These are phyloP conservation scores for Colletotrichum destructivum DNA, from an alignment of 2,329 filamentous ascomycete species.

Conservation along the genomic window DNA sequence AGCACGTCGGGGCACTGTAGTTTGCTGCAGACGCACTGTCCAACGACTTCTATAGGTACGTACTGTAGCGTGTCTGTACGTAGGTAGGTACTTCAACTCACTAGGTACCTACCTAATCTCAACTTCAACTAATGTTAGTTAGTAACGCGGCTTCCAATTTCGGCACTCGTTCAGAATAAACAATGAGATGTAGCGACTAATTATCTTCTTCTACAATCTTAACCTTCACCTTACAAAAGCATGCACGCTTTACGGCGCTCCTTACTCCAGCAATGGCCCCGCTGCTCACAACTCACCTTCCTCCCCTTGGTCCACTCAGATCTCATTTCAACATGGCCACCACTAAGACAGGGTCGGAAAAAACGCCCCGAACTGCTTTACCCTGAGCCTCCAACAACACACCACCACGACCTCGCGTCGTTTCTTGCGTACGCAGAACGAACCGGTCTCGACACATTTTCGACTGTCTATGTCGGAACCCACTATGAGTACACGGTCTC, in stretches of 20 bases:
- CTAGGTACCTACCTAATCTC: slow-evolving; percentile 22
- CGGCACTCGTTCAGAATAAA: too few species aligned
- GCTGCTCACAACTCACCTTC: neutral
- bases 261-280: slow-evolving; percentile 4
- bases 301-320: neutral
- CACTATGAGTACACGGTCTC: slow-evolving; percentile 82
- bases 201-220: neutral
- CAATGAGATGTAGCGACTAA: neutral
- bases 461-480: slow-evolving; percentile 79
- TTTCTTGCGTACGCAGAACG: slow-evolving; percentile 77
- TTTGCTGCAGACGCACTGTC: slow-evolving; percentile 7
- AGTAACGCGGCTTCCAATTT: neutral
- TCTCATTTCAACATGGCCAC: slow-evolving; percentile 17
- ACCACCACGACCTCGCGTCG: slow-evolving; percentile 75
- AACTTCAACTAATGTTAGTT: slow-evolving; percentile 8
- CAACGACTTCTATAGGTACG: neutral
- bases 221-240: neutral
- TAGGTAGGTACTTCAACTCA: neutral
- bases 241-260: slow-evolving; percentile 24
- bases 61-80: neutral
- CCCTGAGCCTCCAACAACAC: slow-evolving; percentile 60
- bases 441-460: slow-evolving; percentile 67
- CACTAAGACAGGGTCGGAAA: slow-evolving; percentile 10
- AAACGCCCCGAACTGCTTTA: slow-evolving; percentile 51
- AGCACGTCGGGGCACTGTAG: neutral